Conservation (phyloP, 352 stramenopile genomes). For the Plasmopara halstedii region DNA sequence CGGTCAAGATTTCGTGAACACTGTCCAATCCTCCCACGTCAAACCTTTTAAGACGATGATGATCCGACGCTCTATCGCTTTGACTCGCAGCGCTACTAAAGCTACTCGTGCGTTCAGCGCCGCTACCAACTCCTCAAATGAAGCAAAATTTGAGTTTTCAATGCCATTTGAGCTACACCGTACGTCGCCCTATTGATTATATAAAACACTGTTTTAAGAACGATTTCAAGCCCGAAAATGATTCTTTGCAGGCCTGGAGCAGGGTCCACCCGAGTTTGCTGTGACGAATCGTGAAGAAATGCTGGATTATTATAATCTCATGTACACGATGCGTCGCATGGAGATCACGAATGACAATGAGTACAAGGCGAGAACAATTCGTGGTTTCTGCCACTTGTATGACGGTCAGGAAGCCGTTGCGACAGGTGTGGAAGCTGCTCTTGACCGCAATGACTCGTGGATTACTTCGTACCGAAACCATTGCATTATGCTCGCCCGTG, state of each 20-base stretch:
- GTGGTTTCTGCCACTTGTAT: slow-evolving; percentile 99
- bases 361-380: slow-evolving; percentile 98
- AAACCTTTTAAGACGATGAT: slow-evolving; percentile 42
- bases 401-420: slow-evolving; percentile 99
- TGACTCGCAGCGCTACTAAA: slow-evolving; percentile 24
- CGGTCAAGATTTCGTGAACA: slow-evolving; percentile 15
- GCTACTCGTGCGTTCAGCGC: slow-evolving; percentile 56
- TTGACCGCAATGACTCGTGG: slow-evolving; percentile 94
- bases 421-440: slow-evolving; percentile 94
- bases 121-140: slow-evolving; percentile 34
- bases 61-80: slow-evolving; percentile 48
- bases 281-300: slow-evolving; percentile 95
- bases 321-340: slow-evolving; percentile 99
- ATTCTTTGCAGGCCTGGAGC: slow-evolving; percentile 51
- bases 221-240: slow-evolving; percentile 4
- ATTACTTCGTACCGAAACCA: slow-evolving; percentile 99
- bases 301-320: slow-evolving; percentile 94
- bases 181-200: slow-evolving; percentile 17
- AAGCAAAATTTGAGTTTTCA: slow-evolving; percentile 66
- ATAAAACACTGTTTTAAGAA: too few relatives aligned
- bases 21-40: slow-evolving; percentile 34
- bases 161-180: slow-evolving; percentile 77
- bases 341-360: slow-evolving; percentile 99
- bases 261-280: slow-evolving; percentile 47
- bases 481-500: slow-evolving; percentile 94